phyloP scores from a whole-genome alignment of 768 basidiomycete species.

The Dacryopinax primogenitus region DNA sequence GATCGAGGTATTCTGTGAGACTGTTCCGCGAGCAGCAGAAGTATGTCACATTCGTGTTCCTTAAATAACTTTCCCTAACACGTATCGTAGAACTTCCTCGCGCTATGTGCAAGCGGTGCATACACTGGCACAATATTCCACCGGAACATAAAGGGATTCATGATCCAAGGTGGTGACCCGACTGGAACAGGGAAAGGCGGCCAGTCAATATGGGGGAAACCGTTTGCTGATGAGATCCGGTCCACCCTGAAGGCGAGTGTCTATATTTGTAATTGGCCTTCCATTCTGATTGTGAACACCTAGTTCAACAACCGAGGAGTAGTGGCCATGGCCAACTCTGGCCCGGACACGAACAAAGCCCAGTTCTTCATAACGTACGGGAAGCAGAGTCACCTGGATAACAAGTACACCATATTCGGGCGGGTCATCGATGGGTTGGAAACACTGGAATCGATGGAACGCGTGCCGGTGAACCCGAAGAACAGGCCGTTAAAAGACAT shows the following conservation, averaged over 20 bases:
- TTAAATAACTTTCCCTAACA: constrained; percentile 5
- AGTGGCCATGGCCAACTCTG: constrained; percentile 97
- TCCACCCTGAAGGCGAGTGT: constrained; percentile 75
- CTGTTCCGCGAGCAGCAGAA: constrained; percentile 89
- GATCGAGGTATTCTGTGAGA: constrained; percentile 96
- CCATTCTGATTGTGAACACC: constrained; percentile 17
- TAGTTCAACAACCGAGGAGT: constrained; percentile 93
- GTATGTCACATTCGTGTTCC: constrained; percentile 31
- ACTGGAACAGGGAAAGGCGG: constrained; percentile 88
- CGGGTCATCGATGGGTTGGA: constrained; percentile 95
- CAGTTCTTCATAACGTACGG: constrained; percentile 59
- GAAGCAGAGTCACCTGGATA: constrained; percentile 88
- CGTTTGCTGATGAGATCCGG: constrained; percentile 83
- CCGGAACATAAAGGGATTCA: constrained; percentile 87
- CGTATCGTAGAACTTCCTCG: constrained; percentile 71
- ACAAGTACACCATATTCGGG: constrained; percentile 82
- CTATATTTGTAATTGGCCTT: constrained; percentile 14
- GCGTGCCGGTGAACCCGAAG: constrained; percentile 79
- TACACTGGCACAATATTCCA: constrained; percentile 82
- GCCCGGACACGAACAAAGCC: constrained; percentile 84
- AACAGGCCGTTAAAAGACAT: constrained; percentile 79
- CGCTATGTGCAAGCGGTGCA: constrained; percentile 77
- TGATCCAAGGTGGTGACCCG: constrained; percentile 88
- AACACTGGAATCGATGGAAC: constrained; percentile 88
- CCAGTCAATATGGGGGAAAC: constrained; percentile 88